These are phyloP conservation scores for Entomortierella chlamydospora DNA, from an alignment of 192 early-diverging fungal species.

Conservation along the genomic window DNA sequence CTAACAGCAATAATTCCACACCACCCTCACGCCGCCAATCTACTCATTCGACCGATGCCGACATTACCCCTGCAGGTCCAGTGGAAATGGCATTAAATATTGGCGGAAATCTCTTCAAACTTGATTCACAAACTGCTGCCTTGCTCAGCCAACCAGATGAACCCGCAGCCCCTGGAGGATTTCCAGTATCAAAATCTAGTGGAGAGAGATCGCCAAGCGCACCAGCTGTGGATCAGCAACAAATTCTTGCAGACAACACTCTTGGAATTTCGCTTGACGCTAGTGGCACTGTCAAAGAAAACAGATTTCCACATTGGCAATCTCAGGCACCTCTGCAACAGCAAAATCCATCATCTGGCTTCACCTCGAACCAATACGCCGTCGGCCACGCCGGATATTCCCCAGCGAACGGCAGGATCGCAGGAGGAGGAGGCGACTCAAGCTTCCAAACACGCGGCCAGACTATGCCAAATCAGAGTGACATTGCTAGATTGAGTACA, in stretches of 20 bases:
- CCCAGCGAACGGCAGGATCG: not conserved
- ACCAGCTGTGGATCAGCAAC: not conserved
- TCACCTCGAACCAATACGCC: not conserved
- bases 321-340: conserved; percentile 31
- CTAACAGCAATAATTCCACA: not conserved
- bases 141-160: conserved; percentile 25
- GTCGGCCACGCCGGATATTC: not conserved
- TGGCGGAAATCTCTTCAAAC: conserved; percentile 38
- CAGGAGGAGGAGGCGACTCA: not conserved
- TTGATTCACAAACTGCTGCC: conserved; percentile 29
- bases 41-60: conserved; percentile 6
- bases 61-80: not conserved
- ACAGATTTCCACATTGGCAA: conserved; percentile 47
- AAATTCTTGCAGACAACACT: conserved; percentile 12
- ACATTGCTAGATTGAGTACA: not conserved
- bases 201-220: conserved; percentile 8
- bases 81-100: conserved; percentile 36
- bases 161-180: not conserved
- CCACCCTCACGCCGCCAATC: conserved; percentile 27
- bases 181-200: not conserved
- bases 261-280: conserved; percentile 51
- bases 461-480: conserved; percentile 24
- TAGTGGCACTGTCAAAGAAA: conserved; percentile 43
- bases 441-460: conserved; percentile 7
- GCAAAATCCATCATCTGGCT: not conserved